Evolutionary conservation across 139 green algal genomes (phyloP), one percentile per base, ranked within the genome.

Genomic region (Coelastrella sp.): DNA sequence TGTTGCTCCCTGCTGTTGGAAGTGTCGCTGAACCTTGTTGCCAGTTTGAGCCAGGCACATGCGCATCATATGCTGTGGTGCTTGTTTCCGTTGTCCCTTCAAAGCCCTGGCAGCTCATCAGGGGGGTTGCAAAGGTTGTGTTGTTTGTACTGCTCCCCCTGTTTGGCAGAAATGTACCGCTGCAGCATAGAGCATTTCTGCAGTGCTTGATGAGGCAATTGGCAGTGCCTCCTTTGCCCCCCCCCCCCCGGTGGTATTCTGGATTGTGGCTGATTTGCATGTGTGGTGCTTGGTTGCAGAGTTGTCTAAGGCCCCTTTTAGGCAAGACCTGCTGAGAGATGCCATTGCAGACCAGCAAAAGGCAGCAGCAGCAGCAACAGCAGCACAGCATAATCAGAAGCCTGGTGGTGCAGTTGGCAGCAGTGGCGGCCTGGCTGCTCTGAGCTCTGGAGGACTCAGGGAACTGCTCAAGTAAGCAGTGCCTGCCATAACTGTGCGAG

Each of bases 241-340:
- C 1, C 3, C 35, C 35, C 3, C 1, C 35, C 1, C 1, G 35
- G 35, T 49, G 35, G 35, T 3, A 1, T 49, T 49, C 35, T 49
- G 35, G 35, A 3, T 49, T 49, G 35, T 3, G 35, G 35, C 35
- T 49, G 35, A 49, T 49, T 49, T 3, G 3, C 35, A 49, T 49
- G 35, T 49, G 35, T 49, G 35, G 35, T 49, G 1, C 9, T 22
- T 86, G 80, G 72, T 14, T 83, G 73, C 73, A 90, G 85, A 90
- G 19, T 80, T 91, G 8, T 80, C n/a, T 27, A 78, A 87, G 63
- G 25, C 76, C 7, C 78, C 75, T 0, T 91, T 91, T 63, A 58
- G 87, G 10, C 78, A 85, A 49, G 87, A 91, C 10, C 63, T 91
- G 63, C 63, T 91, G 10, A 56, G 76, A 19, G 87, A 85, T 7